A percentile compares a stretch with the other conserved stretches of the same genome.
These are phyloP conservation scores for Vanderwaltozyma verrucispora DNA, from an alignment of 805 yeast species.

Conservation along the genomic window DNA sequence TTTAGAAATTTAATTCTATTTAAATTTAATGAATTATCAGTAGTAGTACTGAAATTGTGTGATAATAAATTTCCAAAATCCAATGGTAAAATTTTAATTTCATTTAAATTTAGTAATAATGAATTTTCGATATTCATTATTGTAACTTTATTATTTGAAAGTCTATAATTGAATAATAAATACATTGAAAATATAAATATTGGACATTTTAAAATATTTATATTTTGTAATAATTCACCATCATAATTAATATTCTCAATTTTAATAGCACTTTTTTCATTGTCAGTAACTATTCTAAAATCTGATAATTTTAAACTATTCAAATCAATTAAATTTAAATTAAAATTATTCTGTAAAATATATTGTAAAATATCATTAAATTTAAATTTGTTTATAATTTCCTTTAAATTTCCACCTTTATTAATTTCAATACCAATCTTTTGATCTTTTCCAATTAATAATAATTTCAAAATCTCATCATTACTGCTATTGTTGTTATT, in stretches of 20 bases:
- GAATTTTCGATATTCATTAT: conserved; percentile 14
- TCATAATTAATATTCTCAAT: not conserved
- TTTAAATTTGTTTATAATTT: conserved; percentile 4
- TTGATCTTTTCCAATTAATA: too few relatives aligned
- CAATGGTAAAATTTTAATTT: not conserved
- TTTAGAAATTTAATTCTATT: too few relatives aligned
- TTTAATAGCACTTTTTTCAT: not conserved
- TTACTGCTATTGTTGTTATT: not conserved
- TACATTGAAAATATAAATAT: conserved; percentile 24
- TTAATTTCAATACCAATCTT: too few relatives aligned
- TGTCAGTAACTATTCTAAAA: not conserved
- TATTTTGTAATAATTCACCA: too few relatives aligned
- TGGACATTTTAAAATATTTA: conserved; percentile 21
- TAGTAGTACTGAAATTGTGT: not conserved
- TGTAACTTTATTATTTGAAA: conserved; percentile 16
- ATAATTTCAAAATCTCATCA: too few relatives aligned
- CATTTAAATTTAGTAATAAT: conserved; percentile 9
- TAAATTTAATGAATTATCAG: conserved; percentile 12
- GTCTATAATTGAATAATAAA: conserved; percentile 21
- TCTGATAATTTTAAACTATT: not conserved
- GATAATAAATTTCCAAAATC: too few relatives aligned
- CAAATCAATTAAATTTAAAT: conserved; percentile 12
- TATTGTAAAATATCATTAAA: conserved; percentile 21
- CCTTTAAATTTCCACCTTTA: not conserved
- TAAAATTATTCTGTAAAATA: conserved; percentile 21